Evolutionary conservation across 176 grass and related monocot species (phyloP), one percentile per base, ranked within the genome.

Genomic region (Pharus latifolius): DNA sequence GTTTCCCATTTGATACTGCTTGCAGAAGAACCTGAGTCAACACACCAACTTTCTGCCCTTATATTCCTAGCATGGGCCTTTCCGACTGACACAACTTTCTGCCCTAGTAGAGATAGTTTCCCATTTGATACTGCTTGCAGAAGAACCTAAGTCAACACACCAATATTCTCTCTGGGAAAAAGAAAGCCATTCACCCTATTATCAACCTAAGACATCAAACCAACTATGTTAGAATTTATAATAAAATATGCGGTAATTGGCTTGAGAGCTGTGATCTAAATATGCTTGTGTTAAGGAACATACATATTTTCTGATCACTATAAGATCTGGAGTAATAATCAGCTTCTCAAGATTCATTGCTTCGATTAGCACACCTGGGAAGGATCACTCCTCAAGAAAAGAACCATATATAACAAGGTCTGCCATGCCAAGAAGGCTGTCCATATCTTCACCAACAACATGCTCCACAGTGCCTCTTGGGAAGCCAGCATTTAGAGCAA

Each of bases 281-380:
- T 61, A 44, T 14, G 75, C 25, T n/a, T 69, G 15, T 33, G 32
- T 10, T 14, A 15, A 30, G 2, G 2, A 68, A 63, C 84, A 49
- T 99, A 99, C 96, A 84, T 99, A 76, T 88, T 88, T 91, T 46
- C 64, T 86, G 61, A 99, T 87, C 71, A 99, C 84, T 75, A 46
- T 58, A 69, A 95, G 72, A 34, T 99, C 88, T 28, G 96, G 90
- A 88, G 90, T 90, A 72, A 99, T 74, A 84, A 95, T 64, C 66
- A 99, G 83, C 78, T 88, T 99, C 67, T 80, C 81, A 68, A 95
- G 79, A 76, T 63, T 82, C 96, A 99, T 99, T 69, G 87, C 87
- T 82, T 95, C 76, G 25, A 76, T 76, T 66, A 99, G 68, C 52
- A 88, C 76, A 63, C 72, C 76, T 27, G 96, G 96, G 69, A 99